Evolutionary conservation across 2,329 filamentous ascomycete genomes (phyloP), one percentile per base, ranked within the genome.

Genomic region (Sporothrix brasiliensis): DNA sequence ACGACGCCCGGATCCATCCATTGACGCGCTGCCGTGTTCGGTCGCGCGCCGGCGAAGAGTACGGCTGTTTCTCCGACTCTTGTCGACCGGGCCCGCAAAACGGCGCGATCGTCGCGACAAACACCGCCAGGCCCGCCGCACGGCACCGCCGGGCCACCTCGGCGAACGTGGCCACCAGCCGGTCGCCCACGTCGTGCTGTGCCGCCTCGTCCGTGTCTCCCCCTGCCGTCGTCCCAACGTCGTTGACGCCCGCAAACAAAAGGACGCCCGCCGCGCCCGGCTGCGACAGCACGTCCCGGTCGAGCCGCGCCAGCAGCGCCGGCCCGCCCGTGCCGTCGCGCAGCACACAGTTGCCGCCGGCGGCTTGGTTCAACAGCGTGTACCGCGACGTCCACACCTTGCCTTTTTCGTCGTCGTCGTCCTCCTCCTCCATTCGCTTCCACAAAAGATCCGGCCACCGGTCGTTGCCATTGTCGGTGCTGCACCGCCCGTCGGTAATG

Each of bases 401-500:
- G 21, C 24, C 24, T 24, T 24, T 24, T 24, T 24, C 24, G 24
- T 2, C 24, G 24, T 24, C 54, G 10, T 39, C 44, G 9, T 47
- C 4, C 44, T 47, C 13, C 44, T 16, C 4, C 44, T 14, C 13
- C 13, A 47, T 47, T 16, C 44, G 9, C 44, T 47, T 16, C 44
- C 34, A 58, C 16, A 58, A 30, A 14, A 58, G n/a, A 13, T 58
- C 54, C 24, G 27, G 27, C 54, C 54, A 58, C 16, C 54, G 54
- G 14, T 58, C 54, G 7, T 58, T 58, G 7, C 54, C 54, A 58
- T 58, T 58, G 6, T 58, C 54, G 3, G 54, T 58, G 13, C 54
- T 58, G 27, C 54, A 58, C 27, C 54, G 54, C 10, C 54, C 54
- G 14, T 58, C 54, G 13, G 54, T 58, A n/a, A 58, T 58, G 54